Conservation (phyloP, 331 rosid species). For the Stylosanthes scabra region DNA sequence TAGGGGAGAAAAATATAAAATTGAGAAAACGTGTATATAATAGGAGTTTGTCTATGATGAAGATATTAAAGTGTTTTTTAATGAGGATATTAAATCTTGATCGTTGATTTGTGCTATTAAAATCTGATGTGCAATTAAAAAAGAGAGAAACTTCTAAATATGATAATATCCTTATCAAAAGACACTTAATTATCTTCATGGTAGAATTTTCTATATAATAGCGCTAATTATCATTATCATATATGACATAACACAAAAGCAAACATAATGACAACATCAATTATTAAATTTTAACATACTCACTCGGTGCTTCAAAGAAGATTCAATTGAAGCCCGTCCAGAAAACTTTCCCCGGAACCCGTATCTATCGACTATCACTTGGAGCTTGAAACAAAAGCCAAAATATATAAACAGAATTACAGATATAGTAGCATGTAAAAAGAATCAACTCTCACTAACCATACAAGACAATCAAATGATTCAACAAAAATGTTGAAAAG, state of each 20-base stretch:
- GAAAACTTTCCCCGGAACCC: not conserved
- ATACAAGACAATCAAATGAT: not conserved
- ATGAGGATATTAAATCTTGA: too few relatives aligned
- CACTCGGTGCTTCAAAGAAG: not conserved
- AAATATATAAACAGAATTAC: slow-evolving; percentile 3
- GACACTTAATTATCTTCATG: too few relatives aligned
- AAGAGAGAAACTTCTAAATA: too few relatives aligned
- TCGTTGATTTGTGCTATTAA: too few relatives aligned
- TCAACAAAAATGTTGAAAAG: not conserved
- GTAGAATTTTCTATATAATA: not conserved
- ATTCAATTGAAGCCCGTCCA: not conserved
- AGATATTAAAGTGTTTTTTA: too few relatives aligned
- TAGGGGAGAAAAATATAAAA: not conserved
- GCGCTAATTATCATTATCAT: not conserved
- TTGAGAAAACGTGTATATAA: not conserved
- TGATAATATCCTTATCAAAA: too few relatives aligned
- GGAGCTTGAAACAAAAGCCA: not conserved
- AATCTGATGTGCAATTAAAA: too few relatives aligned
- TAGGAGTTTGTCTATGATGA: too few relatives aligned
- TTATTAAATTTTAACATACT: not conserved
- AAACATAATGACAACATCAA: not conserved
- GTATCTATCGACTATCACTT: not conserved
- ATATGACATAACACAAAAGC: not conserved
- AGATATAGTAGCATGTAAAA: not conserved
- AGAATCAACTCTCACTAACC: not conserved